Conservation (phyloP, 2,329 filamentous ascomycete genomes). For the Sporothrix luriei region DNA sequence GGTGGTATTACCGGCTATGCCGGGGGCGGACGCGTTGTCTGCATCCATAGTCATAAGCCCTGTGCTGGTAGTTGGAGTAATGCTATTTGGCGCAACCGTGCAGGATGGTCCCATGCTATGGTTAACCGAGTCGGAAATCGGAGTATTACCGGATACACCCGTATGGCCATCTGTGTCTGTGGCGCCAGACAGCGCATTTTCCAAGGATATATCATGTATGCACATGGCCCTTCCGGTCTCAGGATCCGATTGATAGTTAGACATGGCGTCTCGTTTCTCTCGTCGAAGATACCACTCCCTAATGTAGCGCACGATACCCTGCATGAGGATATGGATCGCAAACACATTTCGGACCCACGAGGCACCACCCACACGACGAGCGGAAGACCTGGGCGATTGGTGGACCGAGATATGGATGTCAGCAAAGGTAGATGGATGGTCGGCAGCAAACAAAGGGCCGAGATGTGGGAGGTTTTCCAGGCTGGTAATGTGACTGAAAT, state of each 20-base stretch:
- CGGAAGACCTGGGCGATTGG: conserved; percentile 49
- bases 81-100: not conserved
- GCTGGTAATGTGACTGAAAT: conserved; percentile 50
- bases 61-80: not conserved
- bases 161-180: conserved; percentile 54
- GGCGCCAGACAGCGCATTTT: conserved; percentile 48
- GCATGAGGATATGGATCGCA: conserved; percentile 74
- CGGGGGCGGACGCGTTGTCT: not conserved
- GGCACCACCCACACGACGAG: conserved; percentile 60
- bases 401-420: conserved; percentile 55
- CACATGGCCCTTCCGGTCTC: conserved; percentile 59
- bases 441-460: conserved; percentile 40
- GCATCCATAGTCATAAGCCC: not conserved
- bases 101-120: not conserved
- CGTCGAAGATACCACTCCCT: conserved; percentile 67
- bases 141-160: not conserved
- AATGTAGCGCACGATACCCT: conserved; percentile 71
- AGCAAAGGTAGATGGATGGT: conserved; percentile 43
- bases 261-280: conserved; percentile 57
- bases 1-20: not conserved
- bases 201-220: conserved; percentile 45
- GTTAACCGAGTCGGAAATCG: not conserved
- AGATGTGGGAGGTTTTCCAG: conserved; percentile 53
- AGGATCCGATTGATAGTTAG: conserved; percentile 58
- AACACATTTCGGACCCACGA: conserved; percentile 69